These are phyloP conservation scores for Kalmusia sp. DNA, from an alignment of 2,329 filamentous ascomycete genomes.

Conservation along the genomic window DNA sequence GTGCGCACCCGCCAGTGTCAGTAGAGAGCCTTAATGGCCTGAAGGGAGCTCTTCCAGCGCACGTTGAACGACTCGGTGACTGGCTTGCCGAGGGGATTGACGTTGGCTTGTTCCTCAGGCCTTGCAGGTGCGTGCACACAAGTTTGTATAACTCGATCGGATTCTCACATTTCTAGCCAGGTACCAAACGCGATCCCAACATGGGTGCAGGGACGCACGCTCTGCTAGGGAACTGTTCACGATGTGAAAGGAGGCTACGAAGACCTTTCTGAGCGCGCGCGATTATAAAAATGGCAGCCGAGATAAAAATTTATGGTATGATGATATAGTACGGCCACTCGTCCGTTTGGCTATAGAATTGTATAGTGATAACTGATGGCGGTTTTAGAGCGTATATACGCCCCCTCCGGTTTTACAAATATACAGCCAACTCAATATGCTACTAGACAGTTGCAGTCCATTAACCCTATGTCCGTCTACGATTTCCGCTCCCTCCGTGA, in stretches of 20 bases:
- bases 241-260: slow-evolving; percentile 17
- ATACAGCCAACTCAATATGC: neutral
- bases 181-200: slow-evolving; percentile 18
- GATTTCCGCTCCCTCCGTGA: neutral
- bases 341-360: slow-evolving; percentile 22
- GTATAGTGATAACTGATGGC: slow-evolving; percentile 20
- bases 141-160: slow-evolving; percentile 2
- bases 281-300: slow-evolving; percentile 20
- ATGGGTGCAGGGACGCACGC: slow-evolving; percentile 15
- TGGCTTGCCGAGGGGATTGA: neutral
- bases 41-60: slow-evolving; percentile 16
- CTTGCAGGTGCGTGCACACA: slow-evolving; percentile 17
- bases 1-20: slow-evolving; percentile 18
- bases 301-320: slow-evolving; percentile 28
- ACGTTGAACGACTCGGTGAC: slow-evolving; percentile 7
- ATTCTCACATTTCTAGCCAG: slow-evolving; percentile 14
- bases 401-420: neutral
- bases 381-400: slow-evolving; percentile 24
- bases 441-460: slow-evolving; percentile 6
- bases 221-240: slow-evolving; percentile 15
- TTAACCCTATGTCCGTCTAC: neutral
- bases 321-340: slow-evolving; percentile 26
- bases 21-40: slow-evolving; percentile 20
- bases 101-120: slow-evolving; percentile 1
- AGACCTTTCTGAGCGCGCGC: slow-evolving; percentile 22